A percentile compares a stretch with the other conserved stretches of the same genome.
Conservation (phyloP, 192 early-diverging fungal genomes). For the Fimicolochytrium jonesii region DNA sequence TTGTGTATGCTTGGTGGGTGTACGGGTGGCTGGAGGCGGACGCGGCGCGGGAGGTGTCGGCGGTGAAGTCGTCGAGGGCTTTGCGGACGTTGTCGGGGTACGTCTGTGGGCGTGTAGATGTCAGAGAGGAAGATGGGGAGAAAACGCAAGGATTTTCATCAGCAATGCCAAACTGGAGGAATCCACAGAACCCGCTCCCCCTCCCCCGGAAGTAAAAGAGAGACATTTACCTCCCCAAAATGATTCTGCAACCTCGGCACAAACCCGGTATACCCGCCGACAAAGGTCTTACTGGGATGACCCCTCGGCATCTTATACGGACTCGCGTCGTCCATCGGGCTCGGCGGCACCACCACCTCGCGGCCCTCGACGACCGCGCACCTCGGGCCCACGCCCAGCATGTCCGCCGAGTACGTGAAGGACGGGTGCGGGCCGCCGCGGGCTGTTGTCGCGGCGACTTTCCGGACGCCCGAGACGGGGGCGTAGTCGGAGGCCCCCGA, state of each 20-base stretch:
- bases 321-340: conserved; percentile 42
- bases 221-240: conserved; percentile 61
- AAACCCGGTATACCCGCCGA: conserved; percentile 56
- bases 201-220: no score
- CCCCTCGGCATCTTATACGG: conserved; percentile 47
- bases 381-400: conserved; percentile 19
- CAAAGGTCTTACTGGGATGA: conserved; percentile 53
- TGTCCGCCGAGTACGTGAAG: conserved; percentile 32
- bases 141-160: no score
- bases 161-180: no score
- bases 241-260: conserved; percentile 55
- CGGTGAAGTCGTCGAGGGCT: conserved; percentile 52
- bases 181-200: no score
- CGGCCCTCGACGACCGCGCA: no score
- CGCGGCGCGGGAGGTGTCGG: neutral
- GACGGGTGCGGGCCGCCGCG: conserved; percentile 22
- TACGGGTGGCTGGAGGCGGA: conserved; percentile 30
- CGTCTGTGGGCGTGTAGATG: no score
- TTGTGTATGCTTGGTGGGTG: conserved; percentile 8
- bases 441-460: neutral
- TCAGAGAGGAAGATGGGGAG: no score
- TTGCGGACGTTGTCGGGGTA: conserved; percentile 48
- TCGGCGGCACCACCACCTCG: no score
- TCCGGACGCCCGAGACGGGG: conserved; percentile 11
- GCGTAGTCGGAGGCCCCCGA: conserved; percentile 13